These are phyloP conservation scores for Vitis hybrid DNA, from an alignment of 177 flowering plant genomes.

Conservation along the genomic window DNA sequence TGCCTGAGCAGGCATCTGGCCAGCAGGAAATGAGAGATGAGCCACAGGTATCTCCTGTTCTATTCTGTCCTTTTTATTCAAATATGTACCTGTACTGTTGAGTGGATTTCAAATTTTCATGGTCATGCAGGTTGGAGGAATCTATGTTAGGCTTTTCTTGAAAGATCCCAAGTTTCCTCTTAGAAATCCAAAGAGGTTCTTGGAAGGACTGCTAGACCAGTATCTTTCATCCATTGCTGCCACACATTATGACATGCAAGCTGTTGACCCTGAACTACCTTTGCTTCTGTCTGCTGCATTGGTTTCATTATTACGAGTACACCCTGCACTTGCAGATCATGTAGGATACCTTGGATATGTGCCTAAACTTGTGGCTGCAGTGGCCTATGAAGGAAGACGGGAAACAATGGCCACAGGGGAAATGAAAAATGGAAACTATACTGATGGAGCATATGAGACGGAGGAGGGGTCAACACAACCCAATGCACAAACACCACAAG, in stretches of 20 bases:
- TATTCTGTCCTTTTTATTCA: conserved; percentile 5
- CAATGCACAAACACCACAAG: conserved; percentile 77
- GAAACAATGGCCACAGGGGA: conserved; percentile 89
- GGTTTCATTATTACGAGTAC: conserved; percentile 91
- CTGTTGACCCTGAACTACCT: conserved; percentile 89
- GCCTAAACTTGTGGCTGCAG: conserved; percentile 96
- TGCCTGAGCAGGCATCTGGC: no score
- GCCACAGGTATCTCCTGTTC: neutral
- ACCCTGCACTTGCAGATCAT: conserved; percentile 97
- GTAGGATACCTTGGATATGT: conserved; percentile 98
- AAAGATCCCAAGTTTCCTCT: conserved; percentile 98
- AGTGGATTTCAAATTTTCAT: conserved; percentile 7
- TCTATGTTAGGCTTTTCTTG: conserved; percentile 90
- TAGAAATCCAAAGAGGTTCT: conserved; percentile 94
- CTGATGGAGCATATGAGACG: conserved; percentile 45
- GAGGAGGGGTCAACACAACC: conserved; percentile 56
- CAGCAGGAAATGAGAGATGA: no score
- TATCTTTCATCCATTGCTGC: conserved; percentile 91
- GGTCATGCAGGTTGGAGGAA: conserved; percentile 89
- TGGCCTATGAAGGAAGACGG: conserved; percentile 94
- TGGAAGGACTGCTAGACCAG: conserved; percentile 98
- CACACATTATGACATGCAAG: conserved; percentile 78
- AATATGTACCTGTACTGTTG: neutral
- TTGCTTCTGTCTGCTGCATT: conserved; percentile 93
- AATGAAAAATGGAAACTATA: conserved; percentile 37